Evolutionary conservation across 2,329 filamentous ascomycete genomes (phyloP).

Genomic region (Ascochyta viciae-villosae): DNA sequence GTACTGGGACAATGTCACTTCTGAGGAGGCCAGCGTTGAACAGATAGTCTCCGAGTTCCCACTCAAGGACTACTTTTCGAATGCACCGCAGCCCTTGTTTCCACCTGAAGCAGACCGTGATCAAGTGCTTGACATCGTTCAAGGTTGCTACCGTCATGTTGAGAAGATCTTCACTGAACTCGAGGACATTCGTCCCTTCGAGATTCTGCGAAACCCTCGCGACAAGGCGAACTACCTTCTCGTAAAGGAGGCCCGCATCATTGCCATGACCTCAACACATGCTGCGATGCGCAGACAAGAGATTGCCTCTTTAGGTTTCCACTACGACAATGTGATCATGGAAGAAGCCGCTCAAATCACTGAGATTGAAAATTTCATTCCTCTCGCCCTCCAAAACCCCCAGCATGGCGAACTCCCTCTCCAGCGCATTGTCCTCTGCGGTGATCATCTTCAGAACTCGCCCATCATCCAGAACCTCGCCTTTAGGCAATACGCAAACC

Average conservation of each 20-base stretch:
- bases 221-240: constrained; percentile 97
- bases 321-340: constrained; percentile 97
- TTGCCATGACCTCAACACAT: constrained; percentile 98
- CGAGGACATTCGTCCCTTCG: constrained; percentile 92
- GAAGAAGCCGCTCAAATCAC: constrained; percentile 98
- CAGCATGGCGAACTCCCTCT: constrained; percentile 75
- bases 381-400: constrained; percentile 86
- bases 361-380: constrained; percentile 96
- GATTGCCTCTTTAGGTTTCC: constrained; percentile 90
- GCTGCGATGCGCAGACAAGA: constrained; percentile 93
- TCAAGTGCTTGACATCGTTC: constrained; percentile 74
- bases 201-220: constrained; percentile 84
- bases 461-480: constrained; percentile 94
- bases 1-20: constrained; percentile 72
- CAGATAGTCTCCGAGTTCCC: constrained; percentile 80
- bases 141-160: constrained; percentile 88
- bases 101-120: constrained; percentile 69
- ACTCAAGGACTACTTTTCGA: constrained; percentile 85
- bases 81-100: constrained; percentile 87
- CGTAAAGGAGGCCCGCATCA: constrained; percentile 93
- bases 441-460: constrained; percentile 96
- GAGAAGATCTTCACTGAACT: constrained; percentile 89
- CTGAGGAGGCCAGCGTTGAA: constrained; percentile 62
- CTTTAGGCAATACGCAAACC: constrained; percentile 92
- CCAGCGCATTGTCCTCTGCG: constrained; percentile 88